These are phyloP conservation scores for Leucosporidium scottii DNA, from an alignment of 768 basidiomycete genomes.

Conservation along the genomic window DNA sequence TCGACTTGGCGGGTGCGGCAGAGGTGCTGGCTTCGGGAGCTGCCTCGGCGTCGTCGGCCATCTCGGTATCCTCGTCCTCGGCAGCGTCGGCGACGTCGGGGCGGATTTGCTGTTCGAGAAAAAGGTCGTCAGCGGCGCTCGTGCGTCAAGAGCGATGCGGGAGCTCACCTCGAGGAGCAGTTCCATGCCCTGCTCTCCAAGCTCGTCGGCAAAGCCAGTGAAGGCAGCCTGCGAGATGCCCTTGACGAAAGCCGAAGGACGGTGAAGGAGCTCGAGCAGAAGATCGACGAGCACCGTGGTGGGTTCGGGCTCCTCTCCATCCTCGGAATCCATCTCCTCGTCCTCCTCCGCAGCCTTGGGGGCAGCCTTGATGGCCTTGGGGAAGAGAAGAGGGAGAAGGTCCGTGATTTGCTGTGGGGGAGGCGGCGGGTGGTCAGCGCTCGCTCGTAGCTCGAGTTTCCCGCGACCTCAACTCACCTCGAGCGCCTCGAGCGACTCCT, in stretches of 20 bases:
- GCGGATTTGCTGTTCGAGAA: slow-evolving; percentile 16
- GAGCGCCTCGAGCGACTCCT: slow-evolving; percentile 55
- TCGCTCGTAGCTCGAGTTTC: background rate
- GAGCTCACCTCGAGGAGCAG: slow-evolving; percentile 34
- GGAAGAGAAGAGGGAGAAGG: slow-evolving; percentile 55
- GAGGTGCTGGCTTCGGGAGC: slow-evolving; percentile 2
- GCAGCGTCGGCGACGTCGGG: slow-evolving; percentile 43
- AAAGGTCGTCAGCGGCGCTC: slow-evolving; percentile 2
- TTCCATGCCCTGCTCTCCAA: slow-evolving; percentile 37
- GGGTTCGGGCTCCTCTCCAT: slow-evolving; percentile 52
- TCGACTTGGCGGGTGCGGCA: background rate
- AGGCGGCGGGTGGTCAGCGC: background rate
- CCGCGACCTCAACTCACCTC: slow-evolving; percentile 50
- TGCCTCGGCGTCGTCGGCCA: slow-evolving; percentile 14
- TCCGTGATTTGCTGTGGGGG: slow-evolving; percentile 53
- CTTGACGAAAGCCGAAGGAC: slow-evolving; percentile 70
- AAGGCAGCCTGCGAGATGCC: slow-evolving; percentile 74
- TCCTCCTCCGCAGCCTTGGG: slow-evolving; percentile 22
- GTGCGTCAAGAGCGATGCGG: background rate
- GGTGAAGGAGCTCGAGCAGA: slow-evolving; percentile 84
- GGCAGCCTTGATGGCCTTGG: slow-evolving; percentile 13
- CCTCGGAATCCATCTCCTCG: slow-evolving; percentile 35
- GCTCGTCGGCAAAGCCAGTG: slow-evolving; percentile 43
- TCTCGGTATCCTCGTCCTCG: slow-evolving; percentile 41
- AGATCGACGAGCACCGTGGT: slow-evolving; percentile 79